phyloP scores from a whole-genome alignment of 768 basidiomycete species.

The Galerina marginata region DNA sequence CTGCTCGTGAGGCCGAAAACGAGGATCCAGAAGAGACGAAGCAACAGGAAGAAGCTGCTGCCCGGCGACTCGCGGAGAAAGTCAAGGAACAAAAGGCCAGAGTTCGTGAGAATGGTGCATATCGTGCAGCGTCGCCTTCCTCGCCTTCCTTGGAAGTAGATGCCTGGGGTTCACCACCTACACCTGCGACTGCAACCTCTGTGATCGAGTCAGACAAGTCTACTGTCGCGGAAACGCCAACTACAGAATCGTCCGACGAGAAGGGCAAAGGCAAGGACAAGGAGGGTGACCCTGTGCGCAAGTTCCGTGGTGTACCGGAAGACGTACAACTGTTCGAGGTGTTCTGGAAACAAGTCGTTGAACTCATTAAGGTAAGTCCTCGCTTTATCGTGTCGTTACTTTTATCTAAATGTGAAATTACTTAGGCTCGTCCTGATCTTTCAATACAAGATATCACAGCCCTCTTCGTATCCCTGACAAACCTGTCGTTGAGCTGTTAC shows the following conservation, averaged over 20 bases:
- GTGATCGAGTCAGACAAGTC: slow-evolving; percentile 36
- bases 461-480: slow-evolving; percentile 91
- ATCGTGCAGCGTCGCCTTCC: slow-evolving; percentile 37
- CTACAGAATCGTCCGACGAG: slow-evolving; percentile 30
- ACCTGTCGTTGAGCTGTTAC: slow-evolving; percentile 95
- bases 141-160: slow-evolving; percentile 42
- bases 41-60: slow-evolving; percentile 91
- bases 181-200: slow-evolving; percentile 40
- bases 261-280: slow-evolving; percentile 64
- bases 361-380: slow-evolving; percentile 86
- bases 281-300: slow-evolving; percentile 62
- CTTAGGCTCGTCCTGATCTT: slow-evolving; percentile 92
- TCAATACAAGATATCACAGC: slow-evolving; percentile 98
- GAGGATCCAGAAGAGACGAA: slow-evolving; percentile 96
- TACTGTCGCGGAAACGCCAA: slow-evolving; percentile 27
- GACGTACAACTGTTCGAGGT: slow-evolving; percentile 96
- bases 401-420: neutral
- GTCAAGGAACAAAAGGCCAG: slow-evolving; percentile 77
- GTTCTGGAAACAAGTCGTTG: slow-evolving; percentile 98
- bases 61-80: slow-evolving; percentile 84
- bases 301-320: slow-evolving; percentile 95
- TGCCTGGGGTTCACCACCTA: slow-evolving; percentile 48
- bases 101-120: slow-evolving; percentile 57
- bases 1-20: slow-evolving; percentile 95
- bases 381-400: neutral